Evolutionary conservation across 345 rosid species (phyloP).

Genomic region (Salix dunnii): DNA sequence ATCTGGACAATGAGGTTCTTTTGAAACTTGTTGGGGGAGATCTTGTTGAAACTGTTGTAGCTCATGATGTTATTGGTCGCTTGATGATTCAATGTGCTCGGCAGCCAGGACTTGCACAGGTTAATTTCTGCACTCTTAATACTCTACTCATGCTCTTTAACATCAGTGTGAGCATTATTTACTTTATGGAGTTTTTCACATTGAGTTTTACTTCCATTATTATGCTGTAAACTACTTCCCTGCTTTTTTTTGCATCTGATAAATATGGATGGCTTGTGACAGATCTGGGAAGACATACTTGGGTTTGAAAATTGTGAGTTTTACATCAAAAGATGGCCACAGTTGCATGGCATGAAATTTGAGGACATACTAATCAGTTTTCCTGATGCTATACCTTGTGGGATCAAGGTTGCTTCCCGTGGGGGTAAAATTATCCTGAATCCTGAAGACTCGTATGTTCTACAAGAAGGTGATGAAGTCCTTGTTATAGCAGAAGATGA

Average conservation of each 20-base stretch:
- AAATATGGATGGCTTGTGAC: conserved; percentile 24
- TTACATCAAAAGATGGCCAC: conserved; percentile 66
- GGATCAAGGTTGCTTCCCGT: conserved; percentile 61
- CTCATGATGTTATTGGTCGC: conserved; percentile 80
- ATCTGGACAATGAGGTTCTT: conserved; percentile 72
- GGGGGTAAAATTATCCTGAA: conserved; percentile 68
- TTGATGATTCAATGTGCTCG: conserved; percentile 84
- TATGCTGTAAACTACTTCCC: not conserved
- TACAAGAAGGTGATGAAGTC: conserved; percentile 73
- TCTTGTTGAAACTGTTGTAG: conserved; percentile 71
- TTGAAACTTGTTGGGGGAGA: conserved; percentile 80
- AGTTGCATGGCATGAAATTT: conserved; percentile 58
- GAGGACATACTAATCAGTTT: conserved; percentile 72
- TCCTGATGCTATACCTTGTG: conserved; percentile 78
- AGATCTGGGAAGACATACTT: conserved; percentile 80
- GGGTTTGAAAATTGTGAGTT: conserved; percentile 79
- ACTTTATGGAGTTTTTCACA: conserved; percentile 1
- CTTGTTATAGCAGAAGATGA: conserved; percentile 84
- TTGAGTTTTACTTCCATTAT: not conserved
- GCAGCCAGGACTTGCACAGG: conserved; percentile 81
- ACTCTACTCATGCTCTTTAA: not conserved
- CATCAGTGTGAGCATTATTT: not conserved
- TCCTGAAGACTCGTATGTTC: conserved; percentile 59
- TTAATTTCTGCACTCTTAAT: conserved; percentile 23
- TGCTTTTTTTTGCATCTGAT: conserved; percentile 6